Conservation (phyloP, 1,284 basidiomycete genomes). For the Ganoderma leucocontextum region DNA sequence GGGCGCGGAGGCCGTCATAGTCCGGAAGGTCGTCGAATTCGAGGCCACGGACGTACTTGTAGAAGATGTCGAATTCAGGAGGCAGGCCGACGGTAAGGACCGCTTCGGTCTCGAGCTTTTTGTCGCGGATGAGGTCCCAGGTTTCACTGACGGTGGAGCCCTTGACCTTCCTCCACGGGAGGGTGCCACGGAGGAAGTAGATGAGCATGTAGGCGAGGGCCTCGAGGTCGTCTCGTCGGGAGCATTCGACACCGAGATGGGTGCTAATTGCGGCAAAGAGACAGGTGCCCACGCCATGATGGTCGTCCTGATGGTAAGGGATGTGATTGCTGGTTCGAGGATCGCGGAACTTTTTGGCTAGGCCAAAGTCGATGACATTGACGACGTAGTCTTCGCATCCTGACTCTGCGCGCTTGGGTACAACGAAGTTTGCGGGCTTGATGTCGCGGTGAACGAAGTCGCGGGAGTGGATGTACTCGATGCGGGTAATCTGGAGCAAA, state of each 20-base stretch:
- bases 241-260: conserved; percentile 90
- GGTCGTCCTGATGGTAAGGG: conserved; percentile 90
- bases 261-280: conserved; percentile 96
- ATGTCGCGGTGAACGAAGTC: conserved; percentile 92
- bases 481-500: conserved; percentile 67
- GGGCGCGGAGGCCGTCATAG: conserved; percentile 84
- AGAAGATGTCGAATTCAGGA: conserved; percentile 88
- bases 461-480: conserved; percentile 79
- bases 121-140: conserved; percentile 77
- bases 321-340: conserved; percentile 88
- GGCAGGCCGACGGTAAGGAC: conserved; percentile 86
- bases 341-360: conserved; percentile 96
- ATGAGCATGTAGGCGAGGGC: conserved; percentile 93
- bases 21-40: conserved; percentile 93
- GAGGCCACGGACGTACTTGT: conserved; percentile 85
- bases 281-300: conserved; percentile 91
- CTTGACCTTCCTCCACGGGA: conserved; percentile 91
- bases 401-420: conserved; percentile 62
- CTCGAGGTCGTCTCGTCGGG: conserved; percentile 92
- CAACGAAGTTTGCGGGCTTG: conserved; percentile 96
- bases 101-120: conserved; percentile 67
- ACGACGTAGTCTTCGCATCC: conserved; percentile 58
- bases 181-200: conserved; percentile 89
- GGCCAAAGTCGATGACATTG: conserved; percentile 97
- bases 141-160: conserved; percentile 83